Evolutionary conservation across 108 stramenopile species (phyloP).

Genomic region (Pseudonitzschia multiseries): DNA sequence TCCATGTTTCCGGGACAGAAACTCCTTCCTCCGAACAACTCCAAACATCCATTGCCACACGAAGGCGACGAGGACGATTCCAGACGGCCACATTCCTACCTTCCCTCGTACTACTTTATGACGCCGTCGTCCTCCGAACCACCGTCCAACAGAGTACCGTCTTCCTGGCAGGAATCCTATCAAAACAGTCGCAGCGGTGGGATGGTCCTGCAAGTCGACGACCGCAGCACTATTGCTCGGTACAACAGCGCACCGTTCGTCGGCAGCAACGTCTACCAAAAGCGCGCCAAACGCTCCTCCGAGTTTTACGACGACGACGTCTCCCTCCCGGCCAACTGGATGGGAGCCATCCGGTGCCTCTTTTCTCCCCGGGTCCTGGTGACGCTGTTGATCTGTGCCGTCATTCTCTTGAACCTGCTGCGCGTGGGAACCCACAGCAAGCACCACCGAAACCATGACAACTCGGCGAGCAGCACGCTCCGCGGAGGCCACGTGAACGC

Average conservation of each 20-base stretch:
- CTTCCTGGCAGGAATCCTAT: no score
- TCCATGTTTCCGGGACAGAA: constrained; percentile 7
- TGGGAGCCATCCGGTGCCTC: background rate
- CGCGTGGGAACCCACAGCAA: background rate
- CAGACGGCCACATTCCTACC: constrained; percentile 38
- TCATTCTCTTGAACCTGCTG: background rate
- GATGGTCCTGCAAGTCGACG: no score
- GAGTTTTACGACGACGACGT: background rate
- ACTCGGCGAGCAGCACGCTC: background rate
- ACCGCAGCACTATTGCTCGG: no score
- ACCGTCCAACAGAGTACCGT: constrained; percentile 5
- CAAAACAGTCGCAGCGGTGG: no score
- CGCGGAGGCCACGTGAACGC: background rate
- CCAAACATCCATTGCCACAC: background rate
- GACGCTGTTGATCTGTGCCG: background rate
- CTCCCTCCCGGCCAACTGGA: background rate
- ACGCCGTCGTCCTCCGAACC: constrained; percentile 18
- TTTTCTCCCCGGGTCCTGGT: constrained; percentile 1
- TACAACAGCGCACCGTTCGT: background rate
- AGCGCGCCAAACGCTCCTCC: background rate
- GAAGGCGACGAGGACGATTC: background rate
- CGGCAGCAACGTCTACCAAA: constrained; percentile 8
- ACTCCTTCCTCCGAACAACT: background rate
- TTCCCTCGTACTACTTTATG: constrained; percentile 14
- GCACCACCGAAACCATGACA: background rate